Evolutionary conservation across 2,329 filamentous ascomycete genomes (phyloP).

Genomic region (Apiospora rasikravindrae): DNA sequence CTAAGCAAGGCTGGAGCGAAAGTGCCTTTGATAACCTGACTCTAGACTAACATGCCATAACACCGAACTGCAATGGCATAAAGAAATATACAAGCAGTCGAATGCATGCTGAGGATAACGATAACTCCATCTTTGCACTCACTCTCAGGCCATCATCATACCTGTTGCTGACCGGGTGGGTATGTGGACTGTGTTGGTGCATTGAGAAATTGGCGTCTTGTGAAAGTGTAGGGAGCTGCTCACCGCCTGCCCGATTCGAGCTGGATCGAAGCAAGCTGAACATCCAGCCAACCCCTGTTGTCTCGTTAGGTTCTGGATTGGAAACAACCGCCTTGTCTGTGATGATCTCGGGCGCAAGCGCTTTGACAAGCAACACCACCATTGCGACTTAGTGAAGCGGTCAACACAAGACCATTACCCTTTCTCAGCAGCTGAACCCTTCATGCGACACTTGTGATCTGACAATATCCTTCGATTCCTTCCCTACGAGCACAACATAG

Average conservation of each 20-base stretch:
- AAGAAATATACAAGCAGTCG: not conserved
- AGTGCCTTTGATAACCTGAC: not conserved
- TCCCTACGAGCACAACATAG: not conserved
- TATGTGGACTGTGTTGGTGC: not conserved
- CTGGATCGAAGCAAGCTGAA: not conserved
- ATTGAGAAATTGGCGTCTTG: not conserved
- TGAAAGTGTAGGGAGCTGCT: not conserved
- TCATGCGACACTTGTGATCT: constrained; percentile 7
- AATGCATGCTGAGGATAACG: not conserved
- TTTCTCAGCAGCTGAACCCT: not conserved
- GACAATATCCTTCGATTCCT: not conserved
- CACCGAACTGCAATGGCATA: not conserved
- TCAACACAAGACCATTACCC: constrained; percentile 5
- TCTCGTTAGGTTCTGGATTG: constrained; percentile 4
- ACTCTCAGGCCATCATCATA: not conserved
- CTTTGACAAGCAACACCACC: constrained; percentile 11
- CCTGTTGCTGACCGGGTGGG: not conserved
- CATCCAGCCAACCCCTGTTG: constrained; percentile 8
- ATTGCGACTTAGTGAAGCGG: constrained; percentile 11
- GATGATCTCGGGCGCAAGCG: constrained; percentile 14
- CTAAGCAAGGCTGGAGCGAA: not conserved
- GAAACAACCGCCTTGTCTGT: constrained; percentile 15
- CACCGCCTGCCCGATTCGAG: not conserved
- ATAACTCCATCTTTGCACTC: not conserved
- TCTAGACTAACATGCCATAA: not conserved